Conservation (phyloP, 129 eudicot species). For the Gnaphalium uliginosum region DNA sequence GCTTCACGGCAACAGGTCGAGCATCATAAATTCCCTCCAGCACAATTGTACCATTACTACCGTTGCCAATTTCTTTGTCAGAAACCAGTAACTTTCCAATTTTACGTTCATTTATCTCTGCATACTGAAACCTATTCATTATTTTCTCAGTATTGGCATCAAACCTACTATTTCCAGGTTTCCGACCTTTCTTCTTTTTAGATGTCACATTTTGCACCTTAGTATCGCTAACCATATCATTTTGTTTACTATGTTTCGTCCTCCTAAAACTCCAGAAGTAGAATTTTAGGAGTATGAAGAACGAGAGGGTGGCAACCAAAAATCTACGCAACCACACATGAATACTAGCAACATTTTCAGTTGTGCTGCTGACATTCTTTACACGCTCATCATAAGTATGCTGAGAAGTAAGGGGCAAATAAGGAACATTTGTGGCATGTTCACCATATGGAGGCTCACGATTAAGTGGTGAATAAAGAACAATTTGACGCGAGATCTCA, state of each 20-base stretch:
- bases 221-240: slow-evolving; percentile 27
- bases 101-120: slow-evolving; percentile 43
- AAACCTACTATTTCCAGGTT: slow-evolving; percentile 39
- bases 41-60: slow-evolving; percentile 88
- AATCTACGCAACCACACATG: slow-evolving; percentile 32
- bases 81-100: slow-evolving; percentile 63
- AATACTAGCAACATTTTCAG: slow-evolving; percentile 27
- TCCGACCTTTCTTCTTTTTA: slow-evolving; percentile 68
- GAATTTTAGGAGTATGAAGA: slow-evolving; percentile 29
- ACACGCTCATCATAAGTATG: slow-evolving; percentile 17
- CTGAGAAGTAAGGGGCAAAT: slow-evolving; percentile 7
- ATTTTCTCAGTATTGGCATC: slow-evolving; percentile 29
- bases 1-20: slow-evolving; percentile 87
- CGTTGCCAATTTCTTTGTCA: slow-evolving; percentile 77
- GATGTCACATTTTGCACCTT: slow-evolving; percentile 47
- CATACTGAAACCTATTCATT: slow-evolving; percentile 20
- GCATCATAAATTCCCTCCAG: slow-evolving; percentile 82
- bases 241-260: slow-evolving; percentile 28
- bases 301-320: slow-evolving; percentile 34
- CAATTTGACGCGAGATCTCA: slow-evolving; percentile 23
- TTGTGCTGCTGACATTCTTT: slow-evolving; percentile 24
- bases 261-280: slow-evolving; percentile 27
- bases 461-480: not conserved
- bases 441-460: not conserved
- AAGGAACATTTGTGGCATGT: too few relatives aligned